A percentile compares a stretch with the other conserved stretches of the same genome.
These are phyloP conservation scores for Botryotinia narcissicola DNA, from an alignment of 2,329 filamentous ascomycete species.

Conservation along the genomic window DNA sequence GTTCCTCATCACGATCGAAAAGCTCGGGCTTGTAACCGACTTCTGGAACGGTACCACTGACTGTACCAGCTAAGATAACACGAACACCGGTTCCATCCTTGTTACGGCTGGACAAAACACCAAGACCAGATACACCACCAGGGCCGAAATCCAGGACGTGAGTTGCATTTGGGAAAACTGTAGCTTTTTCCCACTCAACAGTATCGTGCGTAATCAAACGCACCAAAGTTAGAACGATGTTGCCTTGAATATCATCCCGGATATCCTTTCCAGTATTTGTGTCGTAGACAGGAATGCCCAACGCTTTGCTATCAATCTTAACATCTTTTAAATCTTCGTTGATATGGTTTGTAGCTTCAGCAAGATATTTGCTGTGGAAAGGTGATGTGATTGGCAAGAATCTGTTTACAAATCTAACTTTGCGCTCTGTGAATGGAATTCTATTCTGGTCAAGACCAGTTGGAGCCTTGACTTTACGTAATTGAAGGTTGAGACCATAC, in stretches of 20 bases:
- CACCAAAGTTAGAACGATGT: constrained; percentile 82
- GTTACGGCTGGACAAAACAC: constrained; percentile 95
- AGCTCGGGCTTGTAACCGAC: constrained; percentile 98
- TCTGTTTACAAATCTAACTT: constrained; percentile 92
- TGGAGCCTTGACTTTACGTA: constrained; percentile 95
- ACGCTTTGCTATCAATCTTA: constrained; percentile 66
- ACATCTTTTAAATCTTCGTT: constrained; percentile 84
- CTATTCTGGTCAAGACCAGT: constrained; percentile 96
- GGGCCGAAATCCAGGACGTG: constrained; percentile 97
- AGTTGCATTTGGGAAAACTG: constrained; percentile 83
- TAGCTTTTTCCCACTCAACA: constrained; percentile 95
- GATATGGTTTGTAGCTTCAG: constrained; percentile 77
- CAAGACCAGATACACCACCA: constrained; percentile 93
- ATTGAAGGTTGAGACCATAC: constrained; percentile 90
- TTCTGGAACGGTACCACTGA: constrained; percentile 84
- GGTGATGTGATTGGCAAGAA: constrained; percentile 97
- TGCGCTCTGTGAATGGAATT: constrained; percentile 91
- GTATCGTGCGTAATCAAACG: constrained; percentile 92
- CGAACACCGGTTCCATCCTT: constrained; percentile 98
- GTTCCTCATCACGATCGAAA: constrained; percentile 92
- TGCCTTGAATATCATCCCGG: constrained; percentile 64
- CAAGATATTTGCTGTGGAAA: constrained; percentile 95
- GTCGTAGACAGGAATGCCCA: constrained; percentile 85
- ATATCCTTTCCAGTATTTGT: constrained; percentile 88
- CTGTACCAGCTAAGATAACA: constrained; percentile 90